These are phyloP conservation scores for Rubus idaeus DNA, from an alignment of 306 rosid species.

Conservation along the genomic window DNA sequence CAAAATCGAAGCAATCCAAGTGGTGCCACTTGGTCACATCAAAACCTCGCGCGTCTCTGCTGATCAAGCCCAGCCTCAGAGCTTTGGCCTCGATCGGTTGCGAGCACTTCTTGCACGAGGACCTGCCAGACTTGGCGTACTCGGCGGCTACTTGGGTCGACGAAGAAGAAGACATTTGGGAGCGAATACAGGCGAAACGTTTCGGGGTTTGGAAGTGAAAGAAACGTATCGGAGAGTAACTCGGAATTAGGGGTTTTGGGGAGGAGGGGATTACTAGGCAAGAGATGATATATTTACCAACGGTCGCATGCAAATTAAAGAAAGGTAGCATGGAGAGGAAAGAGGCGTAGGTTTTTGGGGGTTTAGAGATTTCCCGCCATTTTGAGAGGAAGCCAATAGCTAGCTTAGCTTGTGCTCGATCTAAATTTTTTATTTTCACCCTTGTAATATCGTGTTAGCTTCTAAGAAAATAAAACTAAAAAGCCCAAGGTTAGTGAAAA, in stretches of 20 bases:
- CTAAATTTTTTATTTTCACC: no score
- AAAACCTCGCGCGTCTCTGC: slow-evolving; percentile 42
- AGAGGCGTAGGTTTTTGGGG: background rate
- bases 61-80: slow-evolving; percentile 55
- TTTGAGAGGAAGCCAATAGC: background rate
- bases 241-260: background rate
- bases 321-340: background rate
- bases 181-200: background rate
- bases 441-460: no score
- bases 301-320: background rate
- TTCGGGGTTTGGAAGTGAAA: background rate
- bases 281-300: background rate
- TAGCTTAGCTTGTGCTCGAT: no score
- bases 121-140: slow-evolving; percentile 65
- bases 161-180: slow-evolving; percentile 44
- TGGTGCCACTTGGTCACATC: slow-evolving; percentile 64
- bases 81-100: slow-evolving; percentile 33
- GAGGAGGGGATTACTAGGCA: background rate
- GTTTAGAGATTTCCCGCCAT: slow-evolving; percentile 10
- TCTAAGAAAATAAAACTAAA: no score
- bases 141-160: slow-evolving; percentile 34
- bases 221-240: background rate
- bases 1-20: slow-evolving; percentile 49
- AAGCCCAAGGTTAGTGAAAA: no score
- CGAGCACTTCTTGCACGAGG: slow-evolving; percentile 65